phyloP scores from a whole-genome alignment of 768 basidiomycete genomes.

The Podaxis sp. region DNA sequence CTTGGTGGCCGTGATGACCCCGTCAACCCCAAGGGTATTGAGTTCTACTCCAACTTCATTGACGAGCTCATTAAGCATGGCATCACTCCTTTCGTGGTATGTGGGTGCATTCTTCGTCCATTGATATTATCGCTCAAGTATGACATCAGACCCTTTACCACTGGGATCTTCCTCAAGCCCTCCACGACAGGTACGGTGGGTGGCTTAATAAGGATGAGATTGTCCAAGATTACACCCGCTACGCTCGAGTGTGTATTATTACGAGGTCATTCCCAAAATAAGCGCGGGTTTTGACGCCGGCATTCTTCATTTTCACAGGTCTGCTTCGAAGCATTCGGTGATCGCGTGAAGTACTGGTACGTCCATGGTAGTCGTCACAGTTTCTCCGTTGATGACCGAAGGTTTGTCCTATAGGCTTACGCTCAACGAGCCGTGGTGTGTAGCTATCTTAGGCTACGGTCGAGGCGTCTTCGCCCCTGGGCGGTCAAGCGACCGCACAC shows the following conservation, averaged over 20 bases:
- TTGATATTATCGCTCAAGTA: not conserved
- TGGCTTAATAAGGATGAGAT: conserved; percentile 74
- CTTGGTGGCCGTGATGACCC: conserved; percentile 70
- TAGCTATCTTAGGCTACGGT: conserved; percentile 67
- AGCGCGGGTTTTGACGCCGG: conserved; percentile 4
- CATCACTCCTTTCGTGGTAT: conserved; percentile 64
- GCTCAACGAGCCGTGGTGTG: conserved; percentile 74
- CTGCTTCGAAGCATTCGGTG: conserved; percentile 72
- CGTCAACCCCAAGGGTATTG: conserved; percentile 63
- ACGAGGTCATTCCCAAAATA: conserved; percentile 11
- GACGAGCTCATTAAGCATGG: conserved; percentile 59
- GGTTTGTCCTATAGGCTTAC: conserved; percentile 45
- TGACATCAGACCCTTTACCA: conserved; percentile 59
- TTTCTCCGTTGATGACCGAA: conserved; percentile 19
- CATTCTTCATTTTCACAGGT: conserved; percentile 32
- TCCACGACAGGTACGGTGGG: conserved; percentile 71
- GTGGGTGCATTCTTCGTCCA: conserved; percentile 19
- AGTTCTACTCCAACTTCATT: conserved; percentile 67
- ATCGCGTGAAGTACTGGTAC: conserved; percentile 72
- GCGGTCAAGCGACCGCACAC: conserved; percentile 56
- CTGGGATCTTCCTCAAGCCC: conserved; percentile 75
- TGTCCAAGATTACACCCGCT: conserved; percentile 58
- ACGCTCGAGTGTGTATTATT: conserved; percentile 43
- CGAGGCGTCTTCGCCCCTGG: conserved; percentile 71
- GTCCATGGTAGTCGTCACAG: conserved; percentile 5